These are phyloP conservation scores for Dryadomyces sulphureus DNA, from an alignment of 2,329 filamentous ascomycete species.

Conservation along the genomic window DNA sequence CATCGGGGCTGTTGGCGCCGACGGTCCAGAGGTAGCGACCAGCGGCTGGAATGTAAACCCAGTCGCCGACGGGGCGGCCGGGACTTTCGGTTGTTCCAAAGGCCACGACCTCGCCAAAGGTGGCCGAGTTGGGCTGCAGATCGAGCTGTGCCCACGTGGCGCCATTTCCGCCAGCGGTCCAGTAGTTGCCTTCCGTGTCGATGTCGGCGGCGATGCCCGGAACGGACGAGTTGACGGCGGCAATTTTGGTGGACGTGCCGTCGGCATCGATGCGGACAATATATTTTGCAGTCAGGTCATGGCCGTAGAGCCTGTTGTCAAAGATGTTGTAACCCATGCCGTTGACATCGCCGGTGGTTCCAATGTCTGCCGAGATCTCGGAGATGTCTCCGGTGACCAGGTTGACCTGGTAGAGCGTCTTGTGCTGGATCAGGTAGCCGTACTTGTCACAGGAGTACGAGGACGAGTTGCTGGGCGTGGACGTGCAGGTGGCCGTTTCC, in stretches of 20 bases:
- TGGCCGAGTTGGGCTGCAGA: constrained; percentile 3
- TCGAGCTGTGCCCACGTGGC: constrained; percentile 3
- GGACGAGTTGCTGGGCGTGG: neutral
- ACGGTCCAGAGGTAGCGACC: constrained; percentile 4
- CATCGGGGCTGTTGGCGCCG: neutral
- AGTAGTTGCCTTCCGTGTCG: constrained; percentile 7
- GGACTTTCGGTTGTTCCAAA: constrained; percentile 1
- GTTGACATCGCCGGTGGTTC: constrained; percentile 6
- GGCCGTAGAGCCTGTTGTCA: constrained; percentile 11
- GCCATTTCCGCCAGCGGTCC: constrained; percentile 1
- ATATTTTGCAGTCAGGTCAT: neutral
- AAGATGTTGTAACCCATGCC: constrained; percentile 10
- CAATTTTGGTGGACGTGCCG: constrained; percentile 3
- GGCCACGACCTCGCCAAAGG: constrained; percentile 2
- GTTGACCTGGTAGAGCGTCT: constrained; percentile 8
- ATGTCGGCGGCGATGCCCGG: constrained; percentile 4
- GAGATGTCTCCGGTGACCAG: constrained; percentile 4
- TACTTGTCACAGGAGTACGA: constrained; percentile 8
- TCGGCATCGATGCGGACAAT: constrained; percentile 9
- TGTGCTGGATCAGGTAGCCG: constrained; percentile 10
- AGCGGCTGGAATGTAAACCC: constrained; percentile 3
- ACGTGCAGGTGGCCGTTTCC: neutral
- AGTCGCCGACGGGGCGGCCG: constrained; percentile 1
- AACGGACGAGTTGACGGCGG: neutral
- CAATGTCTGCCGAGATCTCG: constrained; percentile 1